Evolutionary conservation across 805 yeast genomes (phyloP), one percentile per base, ranked within the genome.

Genomic region (Metschnikowia kunwiensis): DNA sequence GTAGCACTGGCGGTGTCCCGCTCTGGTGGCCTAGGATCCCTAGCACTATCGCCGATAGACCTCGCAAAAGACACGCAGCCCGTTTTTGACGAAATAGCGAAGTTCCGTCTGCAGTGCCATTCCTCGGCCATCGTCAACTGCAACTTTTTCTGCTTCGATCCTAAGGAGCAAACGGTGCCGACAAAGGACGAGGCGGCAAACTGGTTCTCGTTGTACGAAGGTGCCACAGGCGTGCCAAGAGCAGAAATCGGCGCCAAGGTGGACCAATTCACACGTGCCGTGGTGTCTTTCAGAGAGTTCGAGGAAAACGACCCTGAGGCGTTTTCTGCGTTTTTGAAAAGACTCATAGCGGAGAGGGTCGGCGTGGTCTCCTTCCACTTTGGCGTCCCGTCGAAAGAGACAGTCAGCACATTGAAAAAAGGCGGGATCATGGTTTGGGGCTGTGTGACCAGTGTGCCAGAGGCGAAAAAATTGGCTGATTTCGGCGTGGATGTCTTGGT

Each of bases 301-400:
- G 68, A 63, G 40, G 29, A 30, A 3, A 12, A 34, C 5, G 36
- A 53, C 27, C 49, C 47, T 0, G 47, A 27, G 11, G 38, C 36
- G 18, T 49, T 44, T 27, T 43, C 30, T 18, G 42, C 41, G 32
- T 43, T 60, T 34, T 35, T 55, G 13, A 50, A 44, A 20, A 49
- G 38, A 22, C 35, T 53, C 15, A 30, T 20, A 7, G 43, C 32
- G 13, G 42, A 36, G 25, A 46, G 44, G n/a, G 81, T 81, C 3
- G 54, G 57, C 7, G 57, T 75, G 19, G 64, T 71, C 1, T 72
- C 77, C 40, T 77, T 78, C 57, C 78, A 75, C 46, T 77, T 78
- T 47, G 82, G 82, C 0, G 28, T 58, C 9, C 77, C 78, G 0
- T 29, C 61, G 1, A 14, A 27, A 5, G 30, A 38, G 0, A 56